Evolutionary conservation across 306 rosid species (phyloP), one percentile per base, ranked within the genome.

Genomic region (Quercus suber): DNA sequence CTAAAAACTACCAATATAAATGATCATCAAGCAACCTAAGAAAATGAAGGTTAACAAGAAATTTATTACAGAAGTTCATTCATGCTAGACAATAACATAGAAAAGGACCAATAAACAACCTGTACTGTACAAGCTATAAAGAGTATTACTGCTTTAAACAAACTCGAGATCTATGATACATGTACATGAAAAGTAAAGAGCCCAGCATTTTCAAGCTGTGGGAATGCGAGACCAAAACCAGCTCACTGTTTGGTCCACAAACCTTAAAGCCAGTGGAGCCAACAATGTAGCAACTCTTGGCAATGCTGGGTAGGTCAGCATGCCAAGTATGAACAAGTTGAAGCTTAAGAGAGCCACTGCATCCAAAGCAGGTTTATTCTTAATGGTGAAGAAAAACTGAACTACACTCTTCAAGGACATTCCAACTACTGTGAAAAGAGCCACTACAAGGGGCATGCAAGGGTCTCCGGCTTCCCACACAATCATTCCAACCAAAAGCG

Each of bases 251-350:
- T 41, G 73, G 73, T 78, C 78, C 21, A 57, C 10, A 30, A 84
- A 30, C 25, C 84, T 75, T 1, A 43, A 67, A 27, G 82, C 83
- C 13, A 76, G 9, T n/a, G 91, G 92, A 73, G 86, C 81, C 69
- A 89, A 61, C 76, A 80, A 52, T 10, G 55, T 81, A 28, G 83
- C 87, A 30, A 87, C 79, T 73, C 64, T 87, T 51, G 97, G 96
- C 30, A 94, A 78, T 2, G 92, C 89, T 1, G 98, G 98, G 86
- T 89, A 92, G 33, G 88, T 79, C 70, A 93, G 85, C 53, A 89
- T 88, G 35, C 97, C 99, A 51, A 95, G 99, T 67, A 93, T 76
- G 75, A 93, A 93, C 85, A 97, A 95, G 82, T 95, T 95, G 86
- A 93, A 78, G 86, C 94, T 88, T 69, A 95, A 75, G 75, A 95